phyloP scores from a whole-genome alignment of 2,329 filamentous ascomycete species.

The Periconia sp. region DNA sequence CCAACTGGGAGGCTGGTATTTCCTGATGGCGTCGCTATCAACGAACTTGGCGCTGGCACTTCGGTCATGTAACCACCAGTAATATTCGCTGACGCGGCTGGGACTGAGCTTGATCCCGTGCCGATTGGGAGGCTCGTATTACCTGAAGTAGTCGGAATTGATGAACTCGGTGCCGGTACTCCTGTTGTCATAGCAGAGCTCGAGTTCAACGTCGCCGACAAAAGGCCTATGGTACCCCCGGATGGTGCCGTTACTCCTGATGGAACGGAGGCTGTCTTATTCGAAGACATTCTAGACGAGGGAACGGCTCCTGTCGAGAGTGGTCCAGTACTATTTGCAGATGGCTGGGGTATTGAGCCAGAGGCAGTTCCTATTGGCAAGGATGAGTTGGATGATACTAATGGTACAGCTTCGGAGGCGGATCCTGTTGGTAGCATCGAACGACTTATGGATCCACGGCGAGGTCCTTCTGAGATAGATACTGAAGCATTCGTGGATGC shows the following conservation, averaged over 20 bases:
- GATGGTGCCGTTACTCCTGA: neutral
- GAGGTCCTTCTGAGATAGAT: neutral
- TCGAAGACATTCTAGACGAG: neutral
- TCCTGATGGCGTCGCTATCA: neutral
- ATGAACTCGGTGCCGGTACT: neutral
- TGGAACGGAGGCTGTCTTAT: constrained; percentile 7
- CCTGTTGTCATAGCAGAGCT: neutral
- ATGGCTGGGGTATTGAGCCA: constrained; percentile 1
- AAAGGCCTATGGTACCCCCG: too few species aligned
- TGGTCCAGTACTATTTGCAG: constrained; percentile 10
- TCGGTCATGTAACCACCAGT: neutral
- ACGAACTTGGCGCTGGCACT: neutral
- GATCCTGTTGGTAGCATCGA: constrained; percentile 6
- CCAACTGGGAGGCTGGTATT: neutral
- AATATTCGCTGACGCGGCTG: neutral
- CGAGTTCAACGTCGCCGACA: constrained; percentile 1
- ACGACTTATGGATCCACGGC: neutral
- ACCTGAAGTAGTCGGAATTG: neutral
- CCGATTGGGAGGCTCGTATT: neutral
- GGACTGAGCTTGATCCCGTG: neutral
- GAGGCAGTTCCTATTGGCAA: constrained; percentile 9
- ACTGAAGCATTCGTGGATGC: too few species aligned
- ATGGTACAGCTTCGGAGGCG: neutral
- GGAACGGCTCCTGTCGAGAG: constrained; percentile 3
- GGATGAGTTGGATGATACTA: constrained; percentile 4